Base-by-base conservation (phyloP, 2,329 filamentous ascomycete genomes). In the Exophiala dermatitidis region DNA sequence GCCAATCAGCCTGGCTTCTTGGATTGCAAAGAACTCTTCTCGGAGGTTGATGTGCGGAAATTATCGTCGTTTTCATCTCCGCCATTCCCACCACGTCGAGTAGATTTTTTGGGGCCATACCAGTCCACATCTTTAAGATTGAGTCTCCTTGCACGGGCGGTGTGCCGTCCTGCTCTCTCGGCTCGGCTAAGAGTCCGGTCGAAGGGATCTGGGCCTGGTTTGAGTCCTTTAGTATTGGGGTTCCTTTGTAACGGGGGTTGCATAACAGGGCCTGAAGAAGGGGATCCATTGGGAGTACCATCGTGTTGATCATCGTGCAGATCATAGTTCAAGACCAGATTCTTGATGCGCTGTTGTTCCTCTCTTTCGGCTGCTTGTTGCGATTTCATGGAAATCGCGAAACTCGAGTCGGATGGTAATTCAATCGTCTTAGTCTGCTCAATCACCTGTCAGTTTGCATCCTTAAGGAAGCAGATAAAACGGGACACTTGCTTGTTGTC, bases 331-430 rank as follows among this genome's bases (percentile, higher is more conserved):
- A 98, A 77, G 50, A 98, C 93, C 43, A 98, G 78, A 65, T 89
- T 95, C 75, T 98, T 98, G 81, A 98, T 98, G 58, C 93, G 87
- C 69, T 96, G 90, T 69, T 98, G 91, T 69, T 98, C 94, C 67
- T 95, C 93, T 49, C 86, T 85, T 68, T 97, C 91, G 2, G 90
- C 91, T 71, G 94, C 87, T 68, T 96, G 90, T 72, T 97, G 90
- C 56, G 82, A 90, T 68, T 89, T 93, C 90, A 98, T 93, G 41
- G 93, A 93, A 60, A 97, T 81, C 4, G 93, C 93, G 71, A 98
- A 96, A 46, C 83, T 90, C 0, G 93, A 97, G 68, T 98, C 88
- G 1, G 91, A 84, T 3, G 77, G 77, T 45, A 97, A 76, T 64
- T 93, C 90, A 62, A 97, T 90, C 4, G 88, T 93, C 47, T 88